Evolutionary conservation across 768 basidiomycete species (phyloP).

Genomic region (Hypholoma fasciculare): DNA sequence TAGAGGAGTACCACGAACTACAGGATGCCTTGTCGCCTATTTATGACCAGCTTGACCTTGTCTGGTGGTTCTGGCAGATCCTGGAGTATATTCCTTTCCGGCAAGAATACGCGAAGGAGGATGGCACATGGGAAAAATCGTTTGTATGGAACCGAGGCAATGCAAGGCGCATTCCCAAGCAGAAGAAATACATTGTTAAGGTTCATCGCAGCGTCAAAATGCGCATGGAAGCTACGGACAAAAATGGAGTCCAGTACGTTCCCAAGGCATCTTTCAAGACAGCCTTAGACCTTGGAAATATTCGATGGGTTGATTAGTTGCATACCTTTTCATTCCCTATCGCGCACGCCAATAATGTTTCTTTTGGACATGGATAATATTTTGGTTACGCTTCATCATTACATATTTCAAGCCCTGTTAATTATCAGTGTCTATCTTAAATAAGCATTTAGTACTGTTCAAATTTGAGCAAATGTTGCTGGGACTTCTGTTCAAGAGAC

Average conservation of each 20-base stretch:
- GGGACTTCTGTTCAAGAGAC: too few species aligned
- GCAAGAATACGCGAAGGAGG: constrained; percentile 33
- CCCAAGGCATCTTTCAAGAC: constrained; percentile 31
- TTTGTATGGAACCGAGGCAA: constrained; percentile 33
- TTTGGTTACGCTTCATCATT: too few species aligned
- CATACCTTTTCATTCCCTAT: background rate
- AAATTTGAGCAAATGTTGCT: too few species aligned
- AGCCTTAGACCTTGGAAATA: background rate
- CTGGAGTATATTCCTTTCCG: constrained; percentile 27
- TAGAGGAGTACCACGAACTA: constrained; percentile 51
- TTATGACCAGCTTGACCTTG: constrained; percentile 49
- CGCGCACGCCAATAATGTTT: background rate
- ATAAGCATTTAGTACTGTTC: too few species aligned
- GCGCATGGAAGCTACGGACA: constrained; percentile 45
- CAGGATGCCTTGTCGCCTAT: constrained; percentile 43
- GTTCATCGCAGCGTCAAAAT: constrained; percentile 53
- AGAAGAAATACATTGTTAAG: constrained; percentile 29
- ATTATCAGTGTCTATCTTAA: too few species aligned
- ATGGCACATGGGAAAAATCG: constrained; percentile 15
- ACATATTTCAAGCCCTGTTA: too few species aligned
- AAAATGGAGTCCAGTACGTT: constrained; percentile 29
- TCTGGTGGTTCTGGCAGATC: constrained; percentile 43
- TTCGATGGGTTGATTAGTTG: constrained; percentile 1
- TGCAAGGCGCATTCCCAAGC: constrained; percentile 37
- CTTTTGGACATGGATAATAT: too few species aligned